Conservation (phyloP, 495 filamentous ascomycete genomes). For the Amorphotheca resinae region DNA sequence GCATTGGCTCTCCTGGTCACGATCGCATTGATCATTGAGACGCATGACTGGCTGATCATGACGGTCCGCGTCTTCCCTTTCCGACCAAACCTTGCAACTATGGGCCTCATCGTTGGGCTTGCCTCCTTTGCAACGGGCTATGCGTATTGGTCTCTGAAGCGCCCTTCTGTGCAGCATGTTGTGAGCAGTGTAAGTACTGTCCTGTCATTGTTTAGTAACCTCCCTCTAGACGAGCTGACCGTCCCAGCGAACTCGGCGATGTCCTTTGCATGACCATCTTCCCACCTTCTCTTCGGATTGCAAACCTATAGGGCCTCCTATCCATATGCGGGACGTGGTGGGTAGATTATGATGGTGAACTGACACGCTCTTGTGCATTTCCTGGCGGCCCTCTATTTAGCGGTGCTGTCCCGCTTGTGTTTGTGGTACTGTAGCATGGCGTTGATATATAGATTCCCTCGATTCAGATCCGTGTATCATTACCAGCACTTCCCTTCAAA, state of each 20-base stretch:
- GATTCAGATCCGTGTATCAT: not conserved
- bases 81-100: slow-evolving; percentile 1
- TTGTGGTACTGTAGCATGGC: too few species aligned
- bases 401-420: too few species aligned
- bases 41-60: slow-evolving; percentile 4
- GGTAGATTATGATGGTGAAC: too few species aligned
- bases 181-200: slow-evolving; percentile 4
- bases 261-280: slow-evolving; percentile 5
- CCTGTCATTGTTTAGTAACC: too few species aligned
- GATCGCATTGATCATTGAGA: slow-evolving; percentile 3
- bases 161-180: not conserved
- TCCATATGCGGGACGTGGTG: too few species aligned
- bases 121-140: slow-evolving; percentile 5
- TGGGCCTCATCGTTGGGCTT: slow-evolving; percentile 9
- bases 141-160: slow-evolving; percentile 2
- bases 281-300: slow-evolving; percentile 1
- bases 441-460: too few species aligned
- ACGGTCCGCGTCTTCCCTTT: not conserved
- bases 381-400: too few species aligned
- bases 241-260: not conserved
- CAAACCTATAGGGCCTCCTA: not conserved
- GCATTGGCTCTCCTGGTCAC: slow-evolving; percentile 4
- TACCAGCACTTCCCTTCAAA: slow-evolving; percentile 6
- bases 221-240: slow-evolving; percentile 3
- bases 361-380: too few species aligned